Conservation (phyloP, 306 rosid species). For the Pueraria montana region DNA sequence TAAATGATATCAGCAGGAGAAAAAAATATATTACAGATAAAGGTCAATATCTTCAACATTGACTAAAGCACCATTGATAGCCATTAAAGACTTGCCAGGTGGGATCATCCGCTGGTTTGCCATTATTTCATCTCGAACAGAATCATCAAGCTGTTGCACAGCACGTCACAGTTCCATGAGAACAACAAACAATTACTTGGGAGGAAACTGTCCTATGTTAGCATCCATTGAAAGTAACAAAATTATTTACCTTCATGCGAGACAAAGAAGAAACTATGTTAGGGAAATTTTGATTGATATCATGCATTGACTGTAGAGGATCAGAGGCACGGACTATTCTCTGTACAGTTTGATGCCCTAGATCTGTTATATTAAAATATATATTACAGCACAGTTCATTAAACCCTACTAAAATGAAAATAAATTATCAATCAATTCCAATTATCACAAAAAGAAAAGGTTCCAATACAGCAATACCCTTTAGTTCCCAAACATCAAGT, state of each 20-base stretch:
- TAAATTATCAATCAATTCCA: slow-evolving; percentile 22
- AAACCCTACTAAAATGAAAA: slow-evolving; percentile 38
- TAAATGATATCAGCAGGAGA: slow-evolving; percentile 53
- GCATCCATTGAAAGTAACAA: slow-evolving; percentile 40
- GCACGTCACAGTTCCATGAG: slow-evolving; percentile 48
- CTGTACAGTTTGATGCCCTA: slow-evolving; percentile 99
- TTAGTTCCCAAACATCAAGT: slow-evolving; percentile 97
- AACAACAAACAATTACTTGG: slow-evolving; percentile 33
- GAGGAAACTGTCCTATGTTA: slow-evolving; percentile 35
- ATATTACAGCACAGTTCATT: slow-evolving; percentile 33
- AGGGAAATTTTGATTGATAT: slow-evolving; percentile 96
- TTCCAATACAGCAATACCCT: slow-evolving; percentile 61
- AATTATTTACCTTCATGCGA: slow-evolving; percentile 86
- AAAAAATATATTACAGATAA: slow-evolving; percentile 79
- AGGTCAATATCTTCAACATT: slow-evolving; percentile 96
- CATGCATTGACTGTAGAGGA: slow-evolving; percentile 99
- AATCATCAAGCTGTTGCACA: slow-evolving; percentile 83
- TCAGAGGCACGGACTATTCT: slow-evolving; percentile 97
- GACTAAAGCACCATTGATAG: slow-evolving; percentile 96
- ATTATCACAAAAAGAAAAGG: slow-evolving; percentile 21
- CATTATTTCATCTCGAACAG: slow-evolving; percentile 88
- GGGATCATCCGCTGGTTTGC: slow-evolving; percentile 99
- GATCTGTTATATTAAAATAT: slow-evolving; percentile 64
- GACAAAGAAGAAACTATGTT: slow-evolving; percentile 95
- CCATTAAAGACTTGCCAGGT: slow-evolving; percentile 99